Conservation (phyloP, 768 basidiomycete genomes). For the Tephrocybe rancida region DNA sequence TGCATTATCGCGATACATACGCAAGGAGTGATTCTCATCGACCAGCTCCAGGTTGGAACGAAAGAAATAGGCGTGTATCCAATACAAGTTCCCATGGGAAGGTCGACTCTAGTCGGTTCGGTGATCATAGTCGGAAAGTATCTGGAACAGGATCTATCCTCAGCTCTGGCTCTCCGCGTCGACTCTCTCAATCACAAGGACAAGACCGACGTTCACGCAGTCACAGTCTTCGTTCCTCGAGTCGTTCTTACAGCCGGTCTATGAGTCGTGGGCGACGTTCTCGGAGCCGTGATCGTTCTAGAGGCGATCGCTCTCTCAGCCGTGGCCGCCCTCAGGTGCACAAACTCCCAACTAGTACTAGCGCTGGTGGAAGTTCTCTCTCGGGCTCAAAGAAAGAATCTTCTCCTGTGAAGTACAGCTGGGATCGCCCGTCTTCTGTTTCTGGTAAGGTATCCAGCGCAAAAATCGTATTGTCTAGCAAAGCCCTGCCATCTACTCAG, state of each 20-base stretch:
- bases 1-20: slow-evolving; percentile 40
- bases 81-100: slow-evolving; percentile 9
- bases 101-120: slow-evolving; percentile 24
- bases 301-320: slow-evolving; percentile 17
- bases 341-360: neutral
- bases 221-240: slow-evolving; percentile 20
- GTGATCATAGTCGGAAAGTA: slow-evolving; percentile 22
- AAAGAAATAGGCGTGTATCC: slow-evolving; percentile 6
- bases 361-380: neutral
- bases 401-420: slow-evolving; percentile 13
- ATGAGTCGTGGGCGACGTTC: slow-evolving; percentile 16
- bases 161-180: slow-evolving; percentile 30
- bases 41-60: slow-evolving; percentile 31
- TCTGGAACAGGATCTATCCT: slow-evolving; percentile 31
- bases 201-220: slow-evolving; percentile 22
- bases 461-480: slow-evolving; percentile 2
- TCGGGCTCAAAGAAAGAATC: slow-evolving; percentile 11
- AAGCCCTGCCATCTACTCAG: slow-evolving; percentile 22
- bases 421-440: slow-evolving; percentile 16
- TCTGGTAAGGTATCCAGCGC: slow-evolving; percentile 1
- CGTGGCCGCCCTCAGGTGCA: slow-evolving; percentile 14
- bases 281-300: slow-evolving; percentile 17
- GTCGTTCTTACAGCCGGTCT: slow-evolving; percentile 18
- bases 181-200: slow-evolving; percentile 19
- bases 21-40: slow-evolving; percentile 53